A percentile compares a stretch with the other conserved stretches of the same genome.
These are phyloP conservation scores for Mycena haematopus DNA, from an alignment of 768 basidiomycete genomes.

Conservation along the genomic window DNA sequence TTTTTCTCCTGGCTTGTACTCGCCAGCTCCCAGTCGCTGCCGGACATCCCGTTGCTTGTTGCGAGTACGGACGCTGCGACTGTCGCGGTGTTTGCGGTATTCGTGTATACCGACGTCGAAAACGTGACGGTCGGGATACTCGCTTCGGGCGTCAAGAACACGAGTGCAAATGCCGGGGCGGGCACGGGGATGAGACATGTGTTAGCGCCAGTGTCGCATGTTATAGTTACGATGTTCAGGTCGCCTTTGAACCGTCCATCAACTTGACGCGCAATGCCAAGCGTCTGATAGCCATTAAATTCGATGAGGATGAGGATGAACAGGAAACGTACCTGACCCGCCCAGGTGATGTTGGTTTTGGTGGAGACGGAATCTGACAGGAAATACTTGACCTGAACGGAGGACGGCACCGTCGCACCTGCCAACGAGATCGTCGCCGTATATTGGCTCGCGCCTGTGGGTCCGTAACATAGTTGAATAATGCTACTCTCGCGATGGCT, in stretches of 20 bases:
- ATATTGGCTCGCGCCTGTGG: slow-evolving; percentile 59
- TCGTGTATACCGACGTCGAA: slow-evolving; percentile 21
- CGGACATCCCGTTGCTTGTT: slow-evolving; percentile 27
- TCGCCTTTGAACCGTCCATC: slow-evolving; percentile 36
- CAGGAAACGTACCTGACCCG: slow-evolving; percentile 60
- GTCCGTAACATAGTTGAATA: slow-evolving; percentile 80
- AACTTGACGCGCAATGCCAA: slow-evolving; percentile 15
- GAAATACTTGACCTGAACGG: slow-evolving; percentile 62
- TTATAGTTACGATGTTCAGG: slow-evolving; percentile 28
- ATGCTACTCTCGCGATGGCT: slow-evolving; percentile 60
- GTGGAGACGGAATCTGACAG: slow-evolving; percentile 60
- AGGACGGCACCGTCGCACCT: slow-evolving; percentile 51
- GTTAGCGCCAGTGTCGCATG: slow-evolving; percentile 32
- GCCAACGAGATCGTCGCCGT: slow-evolving; percentile 55
- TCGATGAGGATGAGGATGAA: background rate
- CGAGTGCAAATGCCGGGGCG: slow-evolving; percentile 38
- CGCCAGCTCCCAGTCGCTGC: slow-evolving; percentile 21
- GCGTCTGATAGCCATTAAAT: background rate
- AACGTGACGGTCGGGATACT: slow-evolving; percentile 21
- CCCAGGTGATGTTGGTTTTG: slow-evolving; percentile 77
- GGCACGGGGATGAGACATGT: slow-evolving; percentile 35
- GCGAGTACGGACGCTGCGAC: slow-evolving; percentile 20
- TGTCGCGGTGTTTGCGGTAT: slow-evolving; percentile 14
- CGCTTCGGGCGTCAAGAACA: slow-evolving; percentile 31
- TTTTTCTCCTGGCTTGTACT: slow-evolving; percentile 22